Evolutionary conservation across 2,329 filamentous ascomycete genomes (phyloP), one percentile per base, ranked within the genome.

Genomic region (Trichoderma polysporum): DNA sequence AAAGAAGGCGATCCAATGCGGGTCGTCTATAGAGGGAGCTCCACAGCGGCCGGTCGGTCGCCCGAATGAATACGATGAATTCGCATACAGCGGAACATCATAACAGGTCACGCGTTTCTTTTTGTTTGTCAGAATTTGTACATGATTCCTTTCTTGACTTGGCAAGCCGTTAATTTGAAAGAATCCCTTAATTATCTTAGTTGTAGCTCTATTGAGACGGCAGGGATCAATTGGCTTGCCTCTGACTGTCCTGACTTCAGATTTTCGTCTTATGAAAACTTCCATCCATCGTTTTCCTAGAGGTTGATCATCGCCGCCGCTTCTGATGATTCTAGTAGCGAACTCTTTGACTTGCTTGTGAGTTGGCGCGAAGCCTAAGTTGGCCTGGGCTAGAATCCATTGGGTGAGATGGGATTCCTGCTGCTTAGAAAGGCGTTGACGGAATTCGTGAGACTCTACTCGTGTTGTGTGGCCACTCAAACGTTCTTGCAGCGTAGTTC

Each of bases 371-470:
- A 67, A 17, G 15, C 50, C 52, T 22, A 66, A 22, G 12, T 49
- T 37, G 6, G 35, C 39, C 17, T 47, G 62, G 13, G 4, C 19
- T 25, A 4, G 15, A 27, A 69, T 61, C 68, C 60, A 69, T 10
- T 66, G 27, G 13, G 19, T 50, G n/a, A 70, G 60, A 31, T 66
- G 15, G 2, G 9, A 3, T 22, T 70, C 69, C 22, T 67, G 58
- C 19, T 59, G 17, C 13, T 57, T 60, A 4, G 58, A 67, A 9
- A 69, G 63, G 10, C 67, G 53, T 13, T 69, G 41, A n/a, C n/a
- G n/a, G n/a, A n/a, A n/a, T n/a, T n/a, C n/a, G n/a, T n/a, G n/a
- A n/a, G n/a, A n/a, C n/a, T n/a, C n/a, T n/a, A n/a, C n/a, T n/a
- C n/a, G n/a, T n/a, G n/a, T n/a, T n/a, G n/a, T n/a, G n/a, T n/a